Evolutionary conservation across 2,329 filamentous ascomycete genomes (phyloP).

Genomic region (Epichloe aotearoae): DNA sequence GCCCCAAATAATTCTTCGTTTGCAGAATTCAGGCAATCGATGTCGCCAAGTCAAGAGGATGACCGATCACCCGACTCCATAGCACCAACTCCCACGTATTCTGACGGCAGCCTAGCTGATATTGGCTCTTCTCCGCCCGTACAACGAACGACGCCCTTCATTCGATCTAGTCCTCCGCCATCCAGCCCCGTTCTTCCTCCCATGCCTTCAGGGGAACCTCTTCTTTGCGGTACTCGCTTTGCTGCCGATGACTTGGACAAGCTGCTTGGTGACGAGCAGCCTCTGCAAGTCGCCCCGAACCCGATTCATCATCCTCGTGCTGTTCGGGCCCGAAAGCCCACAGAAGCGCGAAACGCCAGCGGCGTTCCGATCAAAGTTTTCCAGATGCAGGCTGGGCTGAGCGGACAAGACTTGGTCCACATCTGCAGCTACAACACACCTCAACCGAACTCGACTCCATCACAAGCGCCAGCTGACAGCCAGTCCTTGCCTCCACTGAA

Average conservation of each 20-base stretch:
- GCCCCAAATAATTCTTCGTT: constrained; percentile 35
- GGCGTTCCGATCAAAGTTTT: constrained; percentile 31
- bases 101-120: constrained; percentile 59
- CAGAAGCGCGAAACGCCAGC: constrained; percentile 21
- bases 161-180: constrained; percentile 48
- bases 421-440: constrained; percentile 21
- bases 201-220: constrained; percentile 45
- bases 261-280: constrained; percentile 49
- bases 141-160: constrained; percentile 44
- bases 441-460: constrained; percentile 7
- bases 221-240: constrained; percentile 64
- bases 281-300: constrained; percentile 23
- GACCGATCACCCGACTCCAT: constrained; percentile 40
- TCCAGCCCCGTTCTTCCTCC: constrained; percentile 69
- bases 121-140: constrained; percentile 87
- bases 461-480: constrained; percentile 5
- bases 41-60: constrained; percentile 34
- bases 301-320: constrained; percentile 11
- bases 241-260: constrained; percentile 69
- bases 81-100: constrained; percentile 37
- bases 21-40: constrained; percentile 22
- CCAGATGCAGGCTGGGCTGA: constrained; percentile 22
- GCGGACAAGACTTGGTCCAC: constrained; percentile 22
- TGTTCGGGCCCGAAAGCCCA: constrained; percentile 9
- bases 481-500: constrained; percentile 14